These are phyloP conservation scores for Sugiyamaella chiloensis DNA, from an alignment of 805 yeast species.

Conservation along the genomic window DNA sequence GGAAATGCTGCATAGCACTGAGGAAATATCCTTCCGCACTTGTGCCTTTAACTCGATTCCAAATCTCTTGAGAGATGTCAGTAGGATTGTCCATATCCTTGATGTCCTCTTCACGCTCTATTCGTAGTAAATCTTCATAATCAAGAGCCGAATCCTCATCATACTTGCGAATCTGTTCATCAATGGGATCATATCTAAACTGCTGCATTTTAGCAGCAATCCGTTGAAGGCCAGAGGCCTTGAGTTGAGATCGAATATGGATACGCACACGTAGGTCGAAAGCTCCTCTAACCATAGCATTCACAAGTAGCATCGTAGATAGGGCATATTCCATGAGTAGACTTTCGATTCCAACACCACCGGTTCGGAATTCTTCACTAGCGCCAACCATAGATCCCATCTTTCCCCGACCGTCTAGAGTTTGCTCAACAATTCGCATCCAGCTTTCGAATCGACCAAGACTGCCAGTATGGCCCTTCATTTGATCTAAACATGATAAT, in stretches of 20 bases:
- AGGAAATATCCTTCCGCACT: conserved; percentile 57
- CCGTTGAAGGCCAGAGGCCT: conserved; percentile 52
- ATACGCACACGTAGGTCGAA: conserved; percentile 41
- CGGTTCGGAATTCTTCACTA: conserved; percentile 67
- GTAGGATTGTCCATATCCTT: conserved; percentile 69
- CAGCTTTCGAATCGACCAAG: conserved; percentile 59
- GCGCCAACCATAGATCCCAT: conserved; percentile 93
- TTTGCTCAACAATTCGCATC: conserved; percentile 61
- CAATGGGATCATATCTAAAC: conserved; percentile 55
- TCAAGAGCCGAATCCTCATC: conserved; percentile 56
- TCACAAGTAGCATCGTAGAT: conserved; percentile 66
- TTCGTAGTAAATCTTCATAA: conserved; percentile 41
- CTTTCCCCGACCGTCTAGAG: conserved; percentile 81
- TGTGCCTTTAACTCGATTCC: conserved; percentile 55
- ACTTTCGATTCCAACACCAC: conserved; percentile 52
- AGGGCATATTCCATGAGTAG: conserved; percentile 68
- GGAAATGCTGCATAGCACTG: conserved; percentile 64
- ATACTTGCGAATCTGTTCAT: conserved; percentile 64
- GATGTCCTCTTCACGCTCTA: conserved; percentile 42
- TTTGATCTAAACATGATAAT: conserved; percentile 48
- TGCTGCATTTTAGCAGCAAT: conserved; percentile 51
- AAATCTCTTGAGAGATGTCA: conserved; percentile 57
- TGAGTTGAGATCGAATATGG: conserved; percentile 57
- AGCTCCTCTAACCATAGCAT: conserved; percentile 47
- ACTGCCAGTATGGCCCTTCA: conserved; percentile 37